These are phyloP conservation scores for Novymonas esmeraldas DNA, from an alignment of 208 protist species.

Conservation along the genomic window DNA sequence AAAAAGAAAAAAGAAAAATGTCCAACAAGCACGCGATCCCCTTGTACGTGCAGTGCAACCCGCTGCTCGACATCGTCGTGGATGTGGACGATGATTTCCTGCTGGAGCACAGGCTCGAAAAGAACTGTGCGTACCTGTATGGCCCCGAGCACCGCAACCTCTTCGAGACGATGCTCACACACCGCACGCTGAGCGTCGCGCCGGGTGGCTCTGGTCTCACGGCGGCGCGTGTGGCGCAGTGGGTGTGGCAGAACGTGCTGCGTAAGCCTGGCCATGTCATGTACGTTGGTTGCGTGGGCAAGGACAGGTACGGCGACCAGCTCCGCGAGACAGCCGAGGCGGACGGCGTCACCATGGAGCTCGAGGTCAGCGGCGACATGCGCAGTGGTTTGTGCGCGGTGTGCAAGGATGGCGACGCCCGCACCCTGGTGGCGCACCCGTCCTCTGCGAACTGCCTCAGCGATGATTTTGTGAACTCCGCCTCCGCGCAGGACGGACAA, in stretches of 20 bases:
- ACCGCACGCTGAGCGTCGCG: constrained; percentile 93
- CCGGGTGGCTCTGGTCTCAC: constrained; percentile 98
- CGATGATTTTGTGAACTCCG: constrained; percentile 75
- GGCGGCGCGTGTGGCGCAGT: constrained; percentile 95
- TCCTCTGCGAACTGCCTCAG: constrained; percentile 97
- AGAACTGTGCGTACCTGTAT: constrained; percentile 92
- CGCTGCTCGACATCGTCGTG: constrained; percentile 98
- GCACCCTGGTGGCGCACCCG: constrained; percentile 96
- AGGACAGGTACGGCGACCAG: constrained; percentile 94
- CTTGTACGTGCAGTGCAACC: constrained; percentile 95
- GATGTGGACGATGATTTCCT: constrained; percentile 92
- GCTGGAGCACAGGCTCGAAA: constrained; percentile 87
- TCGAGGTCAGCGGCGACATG: constrained; percentile 79
- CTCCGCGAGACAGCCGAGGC: constrained; percentile 72
- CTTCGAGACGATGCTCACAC: constrained; percentile 93
- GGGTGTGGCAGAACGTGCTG: constrained; percentile 59
- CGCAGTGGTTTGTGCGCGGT: constrained; percentile 97
- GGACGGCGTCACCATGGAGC: constrained; percentile 88
- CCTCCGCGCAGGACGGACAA: constrained; percentile 50
- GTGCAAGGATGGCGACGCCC: constrained; percentile 93
- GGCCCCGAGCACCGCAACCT: constrained; percentile 87
- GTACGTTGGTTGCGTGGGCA: constrained; percentile 95
- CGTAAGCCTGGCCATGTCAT: constrained; percentile 90
- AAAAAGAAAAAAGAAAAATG: no score
- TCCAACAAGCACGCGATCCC: constrained; percentile 6